Conservation (phyloP, 768 basidiomycete species). For the Daedaleopsis nitida region DNA sequence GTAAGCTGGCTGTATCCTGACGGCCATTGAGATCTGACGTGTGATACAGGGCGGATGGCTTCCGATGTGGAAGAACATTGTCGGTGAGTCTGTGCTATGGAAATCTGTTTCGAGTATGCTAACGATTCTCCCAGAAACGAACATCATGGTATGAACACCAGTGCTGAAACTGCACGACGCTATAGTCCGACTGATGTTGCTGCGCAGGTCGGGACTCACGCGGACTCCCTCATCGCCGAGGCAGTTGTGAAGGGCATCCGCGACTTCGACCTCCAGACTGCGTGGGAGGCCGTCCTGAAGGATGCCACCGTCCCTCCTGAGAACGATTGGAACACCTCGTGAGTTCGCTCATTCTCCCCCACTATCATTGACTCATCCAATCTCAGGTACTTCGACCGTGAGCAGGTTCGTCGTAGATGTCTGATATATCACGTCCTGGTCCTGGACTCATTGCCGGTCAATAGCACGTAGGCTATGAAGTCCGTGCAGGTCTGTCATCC, state of each 20-base stretch:
- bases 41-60: conserved; percentile 68
- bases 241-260: conserved; percentile 66
- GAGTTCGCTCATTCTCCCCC: conserved; percentile 21
- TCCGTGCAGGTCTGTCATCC: conserved; percentile 72
- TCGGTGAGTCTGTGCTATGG: conserved; percentile 43
- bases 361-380: background rate
- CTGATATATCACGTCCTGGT: background rate
- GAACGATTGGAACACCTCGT: conserved; percentile 55
- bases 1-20: background rate
- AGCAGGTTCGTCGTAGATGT: conserved; percentile 54
- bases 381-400: conserved; percentile 65
- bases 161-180: too few relatives aligned
- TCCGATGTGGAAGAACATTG: conserved; percentile 90
- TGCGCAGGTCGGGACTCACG: conserved; percentile 70
- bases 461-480: conserved; percentile 78
- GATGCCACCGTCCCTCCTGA: conserved; percentile 67
- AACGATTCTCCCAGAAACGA: conserved; percentile 53
- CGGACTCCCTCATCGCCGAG: conserved; percentile 76
- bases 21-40: background rate
- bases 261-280: conserved; percentile 62
- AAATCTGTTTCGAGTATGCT: too few relatives aligned
- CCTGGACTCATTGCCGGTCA: background rate
- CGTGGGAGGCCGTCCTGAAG: conserved; percentile 76
- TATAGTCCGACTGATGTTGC: background rate
- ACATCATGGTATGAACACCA: conserved; percentile 64